Conservation (phyloP, 2,329 filamentous ascomycete species). For the Metarhizium anisopliae region DNA sequence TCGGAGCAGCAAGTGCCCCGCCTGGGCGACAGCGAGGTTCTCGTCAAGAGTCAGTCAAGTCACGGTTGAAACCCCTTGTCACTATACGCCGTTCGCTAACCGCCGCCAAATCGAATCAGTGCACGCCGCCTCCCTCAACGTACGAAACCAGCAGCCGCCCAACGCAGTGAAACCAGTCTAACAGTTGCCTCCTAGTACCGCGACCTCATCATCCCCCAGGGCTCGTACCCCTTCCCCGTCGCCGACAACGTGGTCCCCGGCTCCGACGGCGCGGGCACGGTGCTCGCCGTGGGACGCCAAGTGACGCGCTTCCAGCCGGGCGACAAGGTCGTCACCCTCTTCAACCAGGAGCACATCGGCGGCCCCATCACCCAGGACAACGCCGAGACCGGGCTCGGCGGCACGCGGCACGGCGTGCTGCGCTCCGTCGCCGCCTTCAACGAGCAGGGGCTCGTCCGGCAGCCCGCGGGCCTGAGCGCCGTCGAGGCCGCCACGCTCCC, state of each 20-base stretch:
- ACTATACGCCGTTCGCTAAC: too few species aligned
- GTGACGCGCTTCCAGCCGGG: too few species aligned
- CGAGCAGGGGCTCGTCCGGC: too few species aligned
- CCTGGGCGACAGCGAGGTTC: conserved; percentile 53
- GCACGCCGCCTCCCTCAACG: conserved; percentile 42
- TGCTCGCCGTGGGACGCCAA: too few species aligned
- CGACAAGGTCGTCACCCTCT: too few species aligned
- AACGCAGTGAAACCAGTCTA: neutral
- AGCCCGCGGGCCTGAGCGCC: conserved; percentile 30
- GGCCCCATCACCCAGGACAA: too few species aligned
- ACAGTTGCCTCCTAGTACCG: conserved; percentile 28
- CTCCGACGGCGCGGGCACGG: conserved; percentile 33
- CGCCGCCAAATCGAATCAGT: conserved; percentile 18
- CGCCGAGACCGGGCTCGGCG: too few species aligned
- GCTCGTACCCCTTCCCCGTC: conserved; percentile 21
- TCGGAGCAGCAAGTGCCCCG: conserved; percentile 48
- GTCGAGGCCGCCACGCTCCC: conserved; percentile 47
- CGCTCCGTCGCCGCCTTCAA: too few species aligned
- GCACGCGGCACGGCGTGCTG: too few species aligned
- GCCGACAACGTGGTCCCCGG: conserved; percentile 36
- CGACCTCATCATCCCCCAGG: conserved; percentile 41
- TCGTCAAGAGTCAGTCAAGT: conserved; percentile 5
- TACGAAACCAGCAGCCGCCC: conserved; percentile 9
- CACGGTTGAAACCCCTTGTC: too few species aligned
- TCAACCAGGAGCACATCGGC: too few species aligned